Percentiles rank a stretch among this genome's conserved stretches.
phyloP scores from a whole-genome alignment of 805 yeast genomes.

The Suhomyces sp. region DNA sequence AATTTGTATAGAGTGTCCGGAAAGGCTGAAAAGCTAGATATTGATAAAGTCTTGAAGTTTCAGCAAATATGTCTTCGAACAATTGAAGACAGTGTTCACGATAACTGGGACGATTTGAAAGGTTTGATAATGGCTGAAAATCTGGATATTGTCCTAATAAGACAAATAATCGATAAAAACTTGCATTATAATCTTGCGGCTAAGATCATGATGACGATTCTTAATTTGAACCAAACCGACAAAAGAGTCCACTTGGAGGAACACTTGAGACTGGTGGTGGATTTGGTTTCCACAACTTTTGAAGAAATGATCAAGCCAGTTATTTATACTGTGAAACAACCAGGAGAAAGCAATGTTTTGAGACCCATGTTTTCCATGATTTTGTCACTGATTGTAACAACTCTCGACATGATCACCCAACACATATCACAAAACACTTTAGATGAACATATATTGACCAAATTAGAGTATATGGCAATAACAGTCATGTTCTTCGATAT shows the following conservation, averaged over 20 bases:
- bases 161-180: not conserved
- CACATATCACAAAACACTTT: constrained; percentile 12
- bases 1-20: constrained; percentile 25
- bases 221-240: constrained; percentile 40
- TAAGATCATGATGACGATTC: constrained; percentile 36
- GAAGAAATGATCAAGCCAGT: not conserved
- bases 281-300: constrained; percentile 16
- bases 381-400: constrained; percentile 11
- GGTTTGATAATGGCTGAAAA: not conserved
- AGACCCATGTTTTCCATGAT: constrained; percentile 10
- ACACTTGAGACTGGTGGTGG: constrained; percentile 39
- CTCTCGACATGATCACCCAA: constrained; percentile 8
- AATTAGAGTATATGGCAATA: constrained; percentile 52
- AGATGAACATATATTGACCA: constrained; percentile 54
- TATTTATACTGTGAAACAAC: not conserved
- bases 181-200: constrained; percentile 20
- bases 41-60: constrained; percentile 13
- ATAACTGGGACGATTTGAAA: constrained; percentile 17
- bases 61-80: constrained; percentile 28
- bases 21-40: constrained; percentile 12
- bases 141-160: not conserved
- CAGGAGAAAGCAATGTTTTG: not conserved
- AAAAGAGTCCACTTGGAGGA: constrained; percentile 46
- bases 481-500: constrained; percentile 40
- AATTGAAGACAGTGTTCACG: constrained; percentile 17